Conservation (phyloP, 495 filamentous ascomycete species). For the Beverwykella pulmonaria region DNA sequence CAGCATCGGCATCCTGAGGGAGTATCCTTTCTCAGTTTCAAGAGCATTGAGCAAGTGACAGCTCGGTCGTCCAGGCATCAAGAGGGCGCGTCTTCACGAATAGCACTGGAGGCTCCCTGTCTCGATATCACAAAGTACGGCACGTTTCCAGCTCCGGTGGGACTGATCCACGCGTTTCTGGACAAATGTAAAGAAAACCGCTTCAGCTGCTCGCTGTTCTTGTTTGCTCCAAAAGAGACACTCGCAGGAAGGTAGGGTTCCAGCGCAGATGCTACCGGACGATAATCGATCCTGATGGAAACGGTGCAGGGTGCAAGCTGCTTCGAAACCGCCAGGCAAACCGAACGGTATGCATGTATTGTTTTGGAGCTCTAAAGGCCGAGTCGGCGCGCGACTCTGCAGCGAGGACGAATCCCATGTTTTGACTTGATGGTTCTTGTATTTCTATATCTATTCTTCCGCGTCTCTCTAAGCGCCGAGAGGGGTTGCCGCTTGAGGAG, state of each 20-base stretch:
- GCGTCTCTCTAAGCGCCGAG: conserved; percentile 29
- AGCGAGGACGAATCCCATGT: not conserved
- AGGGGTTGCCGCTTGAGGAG: conserved; percentile 12
- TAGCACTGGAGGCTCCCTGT: not conserved
- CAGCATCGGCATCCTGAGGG: not conserved
- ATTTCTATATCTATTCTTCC: conserved; percentile 16
- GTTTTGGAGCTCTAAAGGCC: not conserved
- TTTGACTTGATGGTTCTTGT: conserved; percentile 18
- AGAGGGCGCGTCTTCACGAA: not conserved
- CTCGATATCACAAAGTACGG: not conserved
- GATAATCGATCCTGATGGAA: not conserved
- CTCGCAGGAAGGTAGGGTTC: not conserved
- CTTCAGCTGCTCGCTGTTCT: not conserved
- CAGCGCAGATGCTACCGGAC: not conserved
- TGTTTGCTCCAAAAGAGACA: not conserved
- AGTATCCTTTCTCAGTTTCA: too few species aligned
- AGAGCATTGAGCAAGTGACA: not conserved
- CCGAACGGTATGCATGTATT: conserved; percentile 3
- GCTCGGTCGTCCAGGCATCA: conserved; percentile 2
- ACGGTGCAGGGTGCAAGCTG: not conserved
- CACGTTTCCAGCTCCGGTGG: not conserved
- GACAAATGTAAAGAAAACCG: not conserved
- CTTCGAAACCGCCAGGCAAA: not conserved
- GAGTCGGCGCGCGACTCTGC: not conserved
- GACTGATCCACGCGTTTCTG: not conserved